Evolutionary conservation across 495 filamentous ascomycete genomes (phyloP), one percentile per base, ranked within the genome.

Genomic region (Sphaerosporella brunnea): DNA sequence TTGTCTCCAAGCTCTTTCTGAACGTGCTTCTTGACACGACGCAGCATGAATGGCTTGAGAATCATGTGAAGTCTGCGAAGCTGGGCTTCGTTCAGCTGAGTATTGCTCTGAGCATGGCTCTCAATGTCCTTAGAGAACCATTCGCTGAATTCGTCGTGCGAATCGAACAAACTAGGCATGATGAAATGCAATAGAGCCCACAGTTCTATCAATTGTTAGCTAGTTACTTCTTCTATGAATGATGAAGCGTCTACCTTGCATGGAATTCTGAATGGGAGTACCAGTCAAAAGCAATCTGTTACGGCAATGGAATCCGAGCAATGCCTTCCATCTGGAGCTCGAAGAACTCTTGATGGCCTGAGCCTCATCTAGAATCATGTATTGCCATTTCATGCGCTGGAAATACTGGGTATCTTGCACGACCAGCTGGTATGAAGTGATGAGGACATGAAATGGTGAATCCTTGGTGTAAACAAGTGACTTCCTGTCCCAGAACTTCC

Each of bases 51-150:
- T 0, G 90, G 90, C 63, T 96, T 96, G 54, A 97, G 68, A 55
- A 97, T 97, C 87, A 96, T 93, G 60, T 99, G 90, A 50, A 99
- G 65, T 64, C 90, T 85, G 63, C 80, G 84, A 35, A 99, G 76
- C 63, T 99, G 90, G 56, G 93, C 85, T 61, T 96, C 90, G 55
- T 97, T 96, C 32, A 97, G 76, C 62, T 96, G 95, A 24, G 90
- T 96, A 64, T 97, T 96, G 65, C 84, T 93, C 64, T 94, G 87
- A 8, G 90, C 92, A 55, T 97, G 90, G 23, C 85, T 94, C 64
- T 97, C 90, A 55, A 97, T 97, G 56, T 97, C 90, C 63, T 96
- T 96, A 25, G 92, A 96, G 66, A 97, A 97, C 90, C 90, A 97
- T 59, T 97, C 90, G 67, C 85, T 94, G 64, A 97, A 97, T 62